Conservation (phyloP, 768 basidiomycete species). For the Mycena polygramma region DNA sequence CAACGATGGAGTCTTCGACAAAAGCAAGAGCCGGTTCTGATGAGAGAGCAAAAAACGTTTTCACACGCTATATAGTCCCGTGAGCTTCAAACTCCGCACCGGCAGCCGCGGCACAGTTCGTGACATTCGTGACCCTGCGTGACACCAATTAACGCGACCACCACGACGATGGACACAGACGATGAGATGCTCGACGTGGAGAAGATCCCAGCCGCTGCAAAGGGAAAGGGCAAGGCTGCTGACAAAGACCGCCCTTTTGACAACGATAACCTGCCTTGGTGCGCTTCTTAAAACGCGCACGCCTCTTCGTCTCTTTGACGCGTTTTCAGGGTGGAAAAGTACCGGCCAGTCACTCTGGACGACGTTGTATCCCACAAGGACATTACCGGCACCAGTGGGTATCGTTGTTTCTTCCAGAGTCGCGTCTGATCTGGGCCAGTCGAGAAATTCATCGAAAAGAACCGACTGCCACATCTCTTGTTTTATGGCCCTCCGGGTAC, state of each 20-base stretch:
- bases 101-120: background rate
- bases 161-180: conserved; percentile 68
- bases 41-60: conserved; percentile 35
- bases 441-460: conserved; percentile 96
- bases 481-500: conserved; percentile 99
- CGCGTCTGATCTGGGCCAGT: conserved; percentile 62
- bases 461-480: conserved; percentile 92
- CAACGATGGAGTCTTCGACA: conserved; percentile 95
- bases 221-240: conserved; percentile 79
- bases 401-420: background rate
- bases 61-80: conserved; percentile 48
- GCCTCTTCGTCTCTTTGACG: conserved; percentile 23
- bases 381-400: conserved; percentile 93
- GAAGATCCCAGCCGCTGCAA: conserved; percentile 52
- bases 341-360: conserved; percentile 89
- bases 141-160: conserved; percentile 4
- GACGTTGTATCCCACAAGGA: conserved; percentile 98
- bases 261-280: conserved; percentile 90
- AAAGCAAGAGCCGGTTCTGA: conserved; percentile 72
- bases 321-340: conserved; percentile 92
- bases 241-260: conserved; percentile 57
- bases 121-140: background rate
- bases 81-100: conserved; percentile 45
- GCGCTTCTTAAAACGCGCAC: conserved; percentile 43
- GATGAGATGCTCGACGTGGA: conserved; percentile 70